Evolutionary conservation across 805 yeast genomes (phyloP).

Genomic region (Starmerella scarabaei): DNA sequence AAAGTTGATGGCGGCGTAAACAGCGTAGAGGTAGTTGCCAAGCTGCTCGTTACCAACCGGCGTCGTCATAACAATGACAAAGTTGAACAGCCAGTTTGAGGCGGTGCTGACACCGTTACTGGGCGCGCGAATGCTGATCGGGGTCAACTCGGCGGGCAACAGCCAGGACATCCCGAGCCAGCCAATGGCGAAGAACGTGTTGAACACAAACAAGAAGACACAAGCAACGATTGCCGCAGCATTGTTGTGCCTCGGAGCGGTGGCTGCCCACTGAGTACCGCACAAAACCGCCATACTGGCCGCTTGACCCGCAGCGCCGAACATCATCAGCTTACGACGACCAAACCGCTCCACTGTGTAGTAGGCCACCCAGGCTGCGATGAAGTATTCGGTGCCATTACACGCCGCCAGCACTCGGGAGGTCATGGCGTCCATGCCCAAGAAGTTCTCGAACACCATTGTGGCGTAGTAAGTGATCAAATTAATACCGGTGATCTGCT

Average conservation of each 20-base stretch:
- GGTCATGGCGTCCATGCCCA: slow-evolving; percentile 33
- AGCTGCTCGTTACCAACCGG: slow-evolving; percentile 41
- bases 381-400: slow-evolving; percentile 31
- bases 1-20: slow-evolving; percentile 42
- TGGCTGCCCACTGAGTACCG: slow-evolving; percentile 30
- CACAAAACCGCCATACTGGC: slow-evolving; percentile 20
- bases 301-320: slow-evolving; percentile 33
- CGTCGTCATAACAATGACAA: slow-evolving; percentile 45
- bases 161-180: slow-evolving; percentile 48
- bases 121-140: slow-evolving; percentile 43
- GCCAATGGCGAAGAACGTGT: slow-evolving; percentile 41
- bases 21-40: slow-evolving; percentile 44
- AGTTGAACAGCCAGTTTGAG: slow-evolving; percentile 53
- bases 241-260: slow-evolving; percentile 25
- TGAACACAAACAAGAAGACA: slow-evolving; percentile 42
- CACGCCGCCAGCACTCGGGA: slow-evolving; percentile 37
- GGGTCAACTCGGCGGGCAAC: slow-evolving; percentile 47
- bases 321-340: slow-evolving; percentile 31
- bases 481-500: slow-evolving; percentile 39
- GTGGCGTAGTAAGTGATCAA: slow-evolving; percentile 48
- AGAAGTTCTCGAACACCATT: slow-evolving; percentile 37
- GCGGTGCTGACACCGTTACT: slow-evolving; percentile 52
- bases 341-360: slow-evolving; percentile 43
- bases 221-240: slow-evolving; percentile 49
- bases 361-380: slow-evolving; percentile 38